phyloP scores from a whole-genome alignment of 176 grass and related monocot species.

The sorghum (Sorghum bicolor) region Sorghum_bicolor_NCBIv3 NC_012870.2:30466501-30467000 shows the following conservation, averaged over 20 bases:
- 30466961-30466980: constrained; percentile 69
- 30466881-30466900: constrained; percentile 25
- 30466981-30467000: constrained; percentile 77
- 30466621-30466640: neutral
- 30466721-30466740: neutral
- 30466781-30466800: neutral
- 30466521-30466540: constrained; percentile 46
- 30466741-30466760: constrained; percentile 5
- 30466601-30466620: neutral
- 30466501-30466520: neutral
- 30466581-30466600: constrained; percentile 41
- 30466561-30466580: constrained; percentile 44
- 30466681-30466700: neutral
- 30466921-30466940: constrained; percentile 72
- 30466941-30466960: constrained; percentile 36
- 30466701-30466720: neutral
- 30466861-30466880: neutral
- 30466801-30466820: constrained; percentile 1
- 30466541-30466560: constrained; percentile 53
- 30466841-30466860: neutral
- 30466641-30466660: neutral
- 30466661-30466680: neutral
- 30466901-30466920: constrained; percentile 57
- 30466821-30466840: neutral
- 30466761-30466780: neutral